Evolutionary conservation across 2,329 filamentous ascomycete genomes (phyloP).

Genomic region (Chrysosporium queenslandicum): DNA sequence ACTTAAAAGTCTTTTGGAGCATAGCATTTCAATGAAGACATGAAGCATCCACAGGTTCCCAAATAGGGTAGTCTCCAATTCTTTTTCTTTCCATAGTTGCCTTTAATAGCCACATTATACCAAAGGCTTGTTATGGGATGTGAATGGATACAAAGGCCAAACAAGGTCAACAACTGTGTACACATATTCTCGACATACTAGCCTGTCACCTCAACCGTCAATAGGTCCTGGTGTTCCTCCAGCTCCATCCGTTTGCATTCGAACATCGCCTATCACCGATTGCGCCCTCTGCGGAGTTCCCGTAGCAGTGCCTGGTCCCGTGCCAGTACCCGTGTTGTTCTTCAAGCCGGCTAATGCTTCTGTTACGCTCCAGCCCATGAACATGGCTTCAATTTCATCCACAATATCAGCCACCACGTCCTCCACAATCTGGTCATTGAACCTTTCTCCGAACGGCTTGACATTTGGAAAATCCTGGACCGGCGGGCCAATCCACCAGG

Average conservation of each 20-base stretch:
- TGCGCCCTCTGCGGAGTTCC: slow-evolving; percentile 7
- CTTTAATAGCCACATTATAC: too few relatives aligned
- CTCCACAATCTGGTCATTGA: slow-evolving; percentile 86
- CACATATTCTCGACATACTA: too few relatives aligned
- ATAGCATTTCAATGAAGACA: neutral
- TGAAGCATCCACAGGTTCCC: neutral
- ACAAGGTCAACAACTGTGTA: too few relatives aligned
- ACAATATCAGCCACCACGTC: slow-evolving; percentile 87
- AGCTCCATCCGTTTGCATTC: slow-evolving; percentile 10
- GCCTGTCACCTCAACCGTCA: neutral
- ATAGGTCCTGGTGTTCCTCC: neutral
- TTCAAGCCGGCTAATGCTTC: neutral
- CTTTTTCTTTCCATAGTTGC: too few relatives aligned
- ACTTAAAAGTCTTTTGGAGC: neutral
- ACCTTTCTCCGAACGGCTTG: slow-evolving; percentile 58
- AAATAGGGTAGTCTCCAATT: neutral
- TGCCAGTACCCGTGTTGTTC: neutral
- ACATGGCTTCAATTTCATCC: slow-evolving; percentile 68
- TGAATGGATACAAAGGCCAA: too few relatives aligned
- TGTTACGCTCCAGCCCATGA: slow-evolving; percentile 35
- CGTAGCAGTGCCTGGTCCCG: neutral
- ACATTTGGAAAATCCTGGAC: slow-evolving; percentile 26
- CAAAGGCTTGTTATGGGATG: too few relatives aligned
- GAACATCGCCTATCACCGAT: slow-evolving; percentile 2
- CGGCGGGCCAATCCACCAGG: slow-evolving; percentile 78